A percentile compares a stretch with the other conserved stretches of the same genome.
These are phyloP conservation scores for Botryobasidium botryosum DNA, from an alignment of 768 basidiomycete genomes.

Conservation along the genomic window DNA sequence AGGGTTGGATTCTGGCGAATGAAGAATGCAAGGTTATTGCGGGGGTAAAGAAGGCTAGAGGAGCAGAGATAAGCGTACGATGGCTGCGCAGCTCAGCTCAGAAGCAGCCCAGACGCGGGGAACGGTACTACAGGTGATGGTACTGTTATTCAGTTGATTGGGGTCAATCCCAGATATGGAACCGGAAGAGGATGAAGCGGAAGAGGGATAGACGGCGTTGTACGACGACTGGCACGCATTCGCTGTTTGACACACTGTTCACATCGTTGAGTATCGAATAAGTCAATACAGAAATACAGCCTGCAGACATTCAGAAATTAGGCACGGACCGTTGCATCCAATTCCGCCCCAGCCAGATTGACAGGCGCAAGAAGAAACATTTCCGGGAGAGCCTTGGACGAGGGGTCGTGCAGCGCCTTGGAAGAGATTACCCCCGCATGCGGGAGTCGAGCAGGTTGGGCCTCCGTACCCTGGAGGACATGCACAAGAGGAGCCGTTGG, in stretches of 20 bases:
- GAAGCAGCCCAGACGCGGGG: conserved; percentile 61
- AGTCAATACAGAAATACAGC: too few species aligned
- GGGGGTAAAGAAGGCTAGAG: background rate
- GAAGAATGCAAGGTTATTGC: conserved; percentile 1
- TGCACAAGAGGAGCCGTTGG: conserved; percentile 40
- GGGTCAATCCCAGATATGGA: conserved; percentile 4
- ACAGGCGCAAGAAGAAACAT: conserved; percentile 61
- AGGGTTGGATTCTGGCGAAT: conserved; percentile 60
- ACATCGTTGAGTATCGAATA: too few species aligned
- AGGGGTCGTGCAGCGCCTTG: conserved; percentile 46
- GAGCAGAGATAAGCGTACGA: conserved; percentile 42
- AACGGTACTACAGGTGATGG: conserved; percentile 52
- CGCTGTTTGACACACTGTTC: conserved; percentile 45
- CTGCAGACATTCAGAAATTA: too few species aligned
- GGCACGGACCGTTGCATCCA: conserved; percentile 39
- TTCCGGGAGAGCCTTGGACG: conserved; percentile 30
- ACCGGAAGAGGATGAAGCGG: conserved; percentile 2
- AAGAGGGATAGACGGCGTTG: conserved; percentile 23
- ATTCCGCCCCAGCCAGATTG: conserved; percentile 57
- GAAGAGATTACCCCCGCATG: conserved; percentile 70
- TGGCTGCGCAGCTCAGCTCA: conserved; percentile 72
- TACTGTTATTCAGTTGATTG: too few species aligned
- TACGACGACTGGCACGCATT: conserved; percentile 54
- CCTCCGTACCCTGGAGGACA: conserved; percentile 79
- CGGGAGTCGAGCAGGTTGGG: conserved; percentile 44